Evolutionary conservation across 164 flowering plant species (phyloP).

Genomic region (Euptelea pleiosperma): DNA sequence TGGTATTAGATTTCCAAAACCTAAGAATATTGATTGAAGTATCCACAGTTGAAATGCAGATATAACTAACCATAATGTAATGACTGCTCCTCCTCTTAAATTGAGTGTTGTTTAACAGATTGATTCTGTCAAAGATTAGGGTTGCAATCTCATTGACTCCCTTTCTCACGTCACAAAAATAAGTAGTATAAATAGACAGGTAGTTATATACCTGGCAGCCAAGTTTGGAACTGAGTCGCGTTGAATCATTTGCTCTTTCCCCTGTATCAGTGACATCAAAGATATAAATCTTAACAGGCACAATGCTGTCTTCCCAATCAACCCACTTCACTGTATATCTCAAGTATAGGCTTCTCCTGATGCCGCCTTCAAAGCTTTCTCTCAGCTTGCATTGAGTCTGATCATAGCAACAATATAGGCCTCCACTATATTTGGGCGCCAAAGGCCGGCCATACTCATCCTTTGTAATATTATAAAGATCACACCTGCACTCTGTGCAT

Average conservation of each 20-base stretch:
- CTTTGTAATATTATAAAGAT: slow-evolving; percentile 67
- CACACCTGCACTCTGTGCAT: slow-evolving; percentile 85
- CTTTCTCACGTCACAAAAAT: no score
- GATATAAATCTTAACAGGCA: slow-evolving; percentile 77
- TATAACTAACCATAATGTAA: no score
- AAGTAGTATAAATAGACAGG: not conserved
- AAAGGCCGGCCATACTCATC: slow-evolving; percentile 48
- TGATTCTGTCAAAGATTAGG: no score
- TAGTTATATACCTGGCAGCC: slow-evolving; percentile 48
- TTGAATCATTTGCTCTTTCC: slow-evolving; percentile 28
- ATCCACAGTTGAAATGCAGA: no score
- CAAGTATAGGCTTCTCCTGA: slow-evolving; percentile 52
- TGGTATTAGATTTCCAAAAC: no score
- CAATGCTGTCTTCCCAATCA: slow-evolving; percentile 59
- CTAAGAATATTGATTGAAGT: no score
- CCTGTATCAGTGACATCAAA: slow-evolving; percentile 79
- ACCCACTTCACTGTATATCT: slow-evolving; percentile 77
- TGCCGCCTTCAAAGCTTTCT: slow-evolving; percentile 37
- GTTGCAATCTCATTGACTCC: no score
- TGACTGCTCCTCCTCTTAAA: no score
- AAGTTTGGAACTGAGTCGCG: slow-evolving; percentile 17
- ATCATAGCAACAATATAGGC: slow-evolving; percentile 75
- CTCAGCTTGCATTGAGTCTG: slow-evolving; percentile 52
- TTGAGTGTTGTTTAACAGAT: no score
- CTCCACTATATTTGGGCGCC: slow-evolving; percentile 56